Conservation (phyloP, 768 basidiomycete genomes). For the Suillus cothurnatus region DNA sequence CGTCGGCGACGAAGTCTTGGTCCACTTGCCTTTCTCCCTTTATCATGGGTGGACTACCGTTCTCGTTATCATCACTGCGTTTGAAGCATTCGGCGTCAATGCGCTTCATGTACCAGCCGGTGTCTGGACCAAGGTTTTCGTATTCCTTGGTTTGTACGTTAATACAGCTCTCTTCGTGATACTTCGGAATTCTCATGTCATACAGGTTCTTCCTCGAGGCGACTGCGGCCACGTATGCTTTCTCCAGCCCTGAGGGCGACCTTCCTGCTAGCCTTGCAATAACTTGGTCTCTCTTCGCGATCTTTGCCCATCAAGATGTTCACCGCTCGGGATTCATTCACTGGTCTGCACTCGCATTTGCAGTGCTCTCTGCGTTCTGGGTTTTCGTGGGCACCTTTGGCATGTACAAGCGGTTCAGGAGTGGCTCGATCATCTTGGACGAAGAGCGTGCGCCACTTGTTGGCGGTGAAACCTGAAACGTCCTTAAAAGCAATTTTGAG, state of each 20-base stretch:
- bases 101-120: constrained; percentile 65
- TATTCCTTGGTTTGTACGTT: constrained; percentile 84
- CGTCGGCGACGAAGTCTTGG: constrained; percentile 78
- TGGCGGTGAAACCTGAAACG: constrained; percentile 31
- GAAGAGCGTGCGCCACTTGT: constrained; percentile 90
- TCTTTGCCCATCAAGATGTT: constrained; percentile 74
- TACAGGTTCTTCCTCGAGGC: constrained; percentile 87
- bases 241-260: constrained; percentile 88
- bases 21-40: constrained; percentile 95
- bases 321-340: constrained; percentile 71
- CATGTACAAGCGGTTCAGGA: constrained; percentile 46
- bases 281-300: constrained; percentile 91
- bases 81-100: constrained; percentile 88
- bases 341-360: constrained; percentile 85
- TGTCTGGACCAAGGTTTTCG: constrained; percentile 92
- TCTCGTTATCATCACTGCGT: constrained; percentile 77
- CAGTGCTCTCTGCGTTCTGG: constrained; percentile 83
- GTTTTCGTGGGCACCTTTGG: constrained; percentile 77
- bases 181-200: constrained; percentile 10
- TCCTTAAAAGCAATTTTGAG: not conserved
- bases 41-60: constrained; percentile 94
- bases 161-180: constrained; percentile 8
- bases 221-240: constrained; percentile 92
- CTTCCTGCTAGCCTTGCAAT: constrained; percentile 91
- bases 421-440: constrained; percentile 67